phyloP scores from a whole-genome alignment of 2,329 filamentous ascomycete species.

The Fusarium concolor region DNA sequence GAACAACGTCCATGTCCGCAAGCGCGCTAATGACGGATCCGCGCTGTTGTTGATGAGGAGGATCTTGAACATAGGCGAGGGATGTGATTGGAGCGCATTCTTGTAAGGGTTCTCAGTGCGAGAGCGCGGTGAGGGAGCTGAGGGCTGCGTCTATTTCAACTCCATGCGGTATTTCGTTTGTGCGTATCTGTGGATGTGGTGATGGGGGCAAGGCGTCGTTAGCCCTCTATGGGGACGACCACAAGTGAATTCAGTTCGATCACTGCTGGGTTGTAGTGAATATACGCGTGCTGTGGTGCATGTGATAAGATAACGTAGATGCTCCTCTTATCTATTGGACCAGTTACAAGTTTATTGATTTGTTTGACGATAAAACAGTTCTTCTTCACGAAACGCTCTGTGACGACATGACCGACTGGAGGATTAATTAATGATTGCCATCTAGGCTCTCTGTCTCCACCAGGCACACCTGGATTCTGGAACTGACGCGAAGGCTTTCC shows the following conservation, averaged over 20 bases:
- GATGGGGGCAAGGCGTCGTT: constrained; percentile 9
- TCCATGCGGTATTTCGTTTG: constrained; percentile 12
- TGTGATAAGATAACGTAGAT: not conserved
- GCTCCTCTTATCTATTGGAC: not conserved
- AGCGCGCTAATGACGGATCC: constrained; percentile 44
- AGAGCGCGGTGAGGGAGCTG: constrained; percentile 11
- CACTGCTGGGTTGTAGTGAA: not conserved
- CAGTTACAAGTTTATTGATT: not conserved
- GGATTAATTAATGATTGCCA: no score
- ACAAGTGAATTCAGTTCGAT: not conserved
- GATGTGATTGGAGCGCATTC: constrained; percentile 36
- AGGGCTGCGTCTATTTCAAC: constrained; percentile 7
- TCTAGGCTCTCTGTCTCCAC: no score
- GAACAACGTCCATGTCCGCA: constrained; percentile 16
- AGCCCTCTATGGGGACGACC: not conserved
- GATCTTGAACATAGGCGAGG: constrained; percentile 14
- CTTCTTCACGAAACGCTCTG: constrained; percentile 2
- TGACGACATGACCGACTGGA: not conserved
- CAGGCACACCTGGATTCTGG: no score
- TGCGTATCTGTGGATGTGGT: constrained; percentile 6
- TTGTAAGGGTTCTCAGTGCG: constrained; percentile 17
- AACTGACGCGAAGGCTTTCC: constrained; percentile 14
- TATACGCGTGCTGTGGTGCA: not conserved
- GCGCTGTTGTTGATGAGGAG: constrained; percentile 35
- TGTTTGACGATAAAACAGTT: constrained; percentile 6